Evolutionary conservation across 768 basidiomycete species (phyloP).

Genomic region (Glaciozyma antarctica): DNA sequence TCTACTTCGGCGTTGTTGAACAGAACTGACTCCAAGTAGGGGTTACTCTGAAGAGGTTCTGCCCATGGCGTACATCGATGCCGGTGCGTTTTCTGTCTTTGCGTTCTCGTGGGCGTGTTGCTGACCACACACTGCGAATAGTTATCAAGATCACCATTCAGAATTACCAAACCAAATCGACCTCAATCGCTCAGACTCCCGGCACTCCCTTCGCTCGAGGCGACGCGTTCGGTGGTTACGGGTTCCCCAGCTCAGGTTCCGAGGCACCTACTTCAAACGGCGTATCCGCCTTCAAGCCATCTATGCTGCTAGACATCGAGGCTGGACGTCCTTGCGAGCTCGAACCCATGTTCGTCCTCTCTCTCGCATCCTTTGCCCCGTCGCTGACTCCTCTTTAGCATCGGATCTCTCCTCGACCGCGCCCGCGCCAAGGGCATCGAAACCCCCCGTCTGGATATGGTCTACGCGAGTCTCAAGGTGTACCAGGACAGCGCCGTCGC

Average conservation of each 20-base stretch:
- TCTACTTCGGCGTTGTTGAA: not conserved
- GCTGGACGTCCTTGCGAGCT: slow-evolving; percentile 27
- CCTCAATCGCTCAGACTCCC: slow-evolving; percentile 1
- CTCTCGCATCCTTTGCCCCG: not conserved
- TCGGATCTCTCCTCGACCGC: slow-evolving; percentile 24
- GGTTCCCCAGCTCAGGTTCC: not conserved
- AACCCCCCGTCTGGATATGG: slow-evolving; percentile 24
- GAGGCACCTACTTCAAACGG: not conserved
- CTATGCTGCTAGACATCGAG: slow-evolving; percentile 30
- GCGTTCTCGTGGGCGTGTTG: too few relatives aligned
- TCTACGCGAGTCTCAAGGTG: slow-evolving; percentile 17
- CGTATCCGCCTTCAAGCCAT: slow-evolving; percentile 19
- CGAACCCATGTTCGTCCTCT: slow-evolving; percentile 7
- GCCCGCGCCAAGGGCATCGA: slow-evolving; percentile 24
- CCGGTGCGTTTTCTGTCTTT: not conserved
- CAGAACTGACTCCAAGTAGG: not conserved
- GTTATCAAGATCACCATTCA: slow-evolving; percentile 21
- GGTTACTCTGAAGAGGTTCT: slow-evolving; percentile 22
- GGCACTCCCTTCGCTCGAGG: slow-evolving; percentile 11
- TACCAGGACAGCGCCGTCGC: slow-evolving; percentile 10
- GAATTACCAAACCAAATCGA: slow-evolving; percentile 10
- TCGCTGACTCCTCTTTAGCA: not conserved
- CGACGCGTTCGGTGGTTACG: not conserved
- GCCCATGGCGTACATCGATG: slow-evolving; percentile 12
- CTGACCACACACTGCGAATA: not conserved